Conservation (phyloP, 2,329 filamentous ascomycete genomes). For the Monosporascus sp. region DNA sequence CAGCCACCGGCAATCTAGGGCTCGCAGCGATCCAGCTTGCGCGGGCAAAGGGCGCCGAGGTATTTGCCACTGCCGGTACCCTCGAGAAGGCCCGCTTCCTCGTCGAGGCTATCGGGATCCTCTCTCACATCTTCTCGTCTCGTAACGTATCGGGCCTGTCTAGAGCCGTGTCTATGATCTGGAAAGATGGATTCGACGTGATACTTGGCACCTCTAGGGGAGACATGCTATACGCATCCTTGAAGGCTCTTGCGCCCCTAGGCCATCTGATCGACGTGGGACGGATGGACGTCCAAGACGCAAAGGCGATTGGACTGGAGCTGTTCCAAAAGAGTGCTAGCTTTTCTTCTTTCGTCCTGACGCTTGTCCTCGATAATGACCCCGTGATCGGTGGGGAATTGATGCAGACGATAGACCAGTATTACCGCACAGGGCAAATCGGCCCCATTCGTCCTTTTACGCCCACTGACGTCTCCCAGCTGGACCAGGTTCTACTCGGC, state of each 20-base stretch:
- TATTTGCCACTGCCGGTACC: conserved; percentile 14
- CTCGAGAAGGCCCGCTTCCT: too few relatives aligned
- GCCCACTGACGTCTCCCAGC: neutral
- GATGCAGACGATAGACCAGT: neutral
- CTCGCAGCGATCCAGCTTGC: conserved; percentile 16
- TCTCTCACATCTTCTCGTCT: too few relatives aligned
- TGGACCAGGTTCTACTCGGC: neutral
- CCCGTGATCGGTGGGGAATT: neutral
- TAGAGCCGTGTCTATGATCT: neutral
- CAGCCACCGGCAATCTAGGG: conserved; percentile 16
- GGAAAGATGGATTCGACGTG: conserved; percentile 7
- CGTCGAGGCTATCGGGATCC: too few relatives aligned
- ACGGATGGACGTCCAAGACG: neutral
- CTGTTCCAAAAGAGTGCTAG: neutral
- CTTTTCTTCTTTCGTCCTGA: neutral
- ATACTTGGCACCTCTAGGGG: conserved; percentile 2
- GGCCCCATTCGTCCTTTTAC: neutral
- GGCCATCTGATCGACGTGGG: conserved; percentile 5
- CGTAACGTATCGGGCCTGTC: too few relatives aligned
- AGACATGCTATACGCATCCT: conserved; percentile 2
- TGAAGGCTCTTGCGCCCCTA: conserved; percentile 1
- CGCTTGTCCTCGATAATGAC: neutral
- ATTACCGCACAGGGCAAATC: neutral
- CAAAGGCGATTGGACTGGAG: too few relatives aligned
- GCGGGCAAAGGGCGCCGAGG: conserved; percentile 6